Base-by-base conservation (phyloP, 495 filamentous ascomycete genomes). In the Diplogelasinospora grovesii region DNA sequence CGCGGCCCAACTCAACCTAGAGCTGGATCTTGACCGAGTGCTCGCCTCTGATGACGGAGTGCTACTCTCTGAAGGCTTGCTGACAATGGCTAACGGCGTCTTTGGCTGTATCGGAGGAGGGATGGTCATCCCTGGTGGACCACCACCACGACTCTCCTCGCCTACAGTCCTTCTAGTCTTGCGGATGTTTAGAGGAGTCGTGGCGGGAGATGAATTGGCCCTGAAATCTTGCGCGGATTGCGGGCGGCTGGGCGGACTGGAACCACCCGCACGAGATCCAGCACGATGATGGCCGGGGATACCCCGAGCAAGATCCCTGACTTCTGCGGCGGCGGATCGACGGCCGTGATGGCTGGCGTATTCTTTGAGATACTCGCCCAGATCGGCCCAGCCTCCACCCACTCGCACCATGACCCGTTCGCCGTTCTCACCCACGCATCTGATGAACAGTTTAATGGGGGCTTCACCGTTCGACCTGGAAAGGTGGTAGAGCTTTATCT, bases 401-500 rank as follows among this genome's bases (percentile, higher is more conserved):
- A 97, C 87, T 40, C 92, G 83, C 7, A 96, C 93, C 89, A 98
- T 96, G 30, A 97, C 89, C 20, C 92, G 78, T 59, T 95, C 87
- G n/a, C 83, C 82, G 21, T 78, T 71, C 58, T 93, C 86, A 24
- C 92, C 92, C 1, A 98, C 88, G 10, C 87, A 79, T 1, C 92
- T 83, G 19, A 97, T 87, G 54, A 90, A 92, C 2, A 98, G 75
- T 59, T 95, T 96, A 47, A 92, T 89, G 0, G 92, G 92, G 19
- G 82, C 74, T 43, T 88, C 78, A 30, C 85, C 85, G 22, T 82
- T 85, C 27, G 78, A 74, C 23, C 88, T 82, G n/a, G 86, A 83
- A 16, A 98, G 76, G 63, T 98, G 89, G 49, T 96, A 98, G 2
- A 96, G 74, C 57, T 86, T 87, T 41, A 94, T 87, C 39, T 86